Evolutionary conservation across 176 grass and related monocot species (phyloP).

Genomic region (Cenchrus americanus): DNA sequence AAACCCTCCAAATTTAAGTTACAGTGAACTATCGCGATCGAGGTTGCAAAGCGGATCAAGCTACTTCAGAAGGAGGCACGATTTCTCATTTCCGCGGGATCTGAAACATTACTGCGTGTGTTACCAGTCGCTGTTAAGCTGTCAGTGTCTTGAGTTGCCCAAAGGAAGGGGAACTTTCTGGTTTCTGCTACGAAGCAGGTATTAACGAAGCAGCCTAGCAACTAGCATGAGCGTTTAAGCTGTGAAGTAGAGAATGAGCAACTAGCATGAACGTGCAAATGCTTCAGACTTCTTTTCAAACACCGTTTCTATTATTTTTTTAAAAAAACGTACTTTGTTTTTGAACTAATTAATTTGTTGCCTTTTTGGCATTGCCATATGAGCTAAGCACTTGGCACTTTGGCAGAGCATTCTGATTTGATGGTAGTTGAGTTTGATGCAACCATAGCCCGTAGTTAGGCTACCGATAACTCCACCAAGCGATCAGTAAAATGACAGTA

Average conservation of each 20-base stretch:
- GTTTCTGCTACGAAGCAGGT: background rate
- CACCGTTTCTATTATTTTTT: background rate
- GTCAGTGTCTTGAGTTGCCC: constrained; percentile 11
- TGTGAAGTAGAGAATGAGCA: background rate
- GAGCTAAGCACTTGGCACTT: background rate
- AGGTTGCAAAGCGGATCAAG: constrained; percentile 27
- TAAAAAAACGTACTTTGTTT: background rate
- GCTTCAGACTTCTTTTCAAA: background rate
- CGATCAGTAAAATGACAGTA: no score
- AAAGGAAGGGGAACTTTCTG: background rate
- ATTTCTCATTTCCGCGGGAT: constrained; percentile 23
- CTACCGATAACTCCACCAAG: no score
- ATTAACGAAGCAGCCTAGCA: background rate
- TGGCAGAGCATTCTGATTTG: background rate
- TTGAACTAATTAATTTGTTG: no score
- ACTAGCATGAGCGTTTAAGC: background rate
- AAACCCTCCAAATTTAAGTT: background rate
- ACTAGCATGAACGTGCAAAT: background rate
- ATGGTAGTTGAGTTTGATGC: background rate
- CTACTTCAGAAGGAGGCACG: constrained; percentile 22
- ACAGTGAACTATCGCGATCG: constrained; percentile 18
- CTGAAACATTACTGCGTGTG: background rate
- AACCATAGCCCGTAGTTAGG: background rate
- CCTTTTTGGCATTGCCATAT: background rate
- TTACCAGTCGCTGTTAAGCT: background rate